Evolutionary conservation across 176 grass and related monocot species (phyloP), one percentile per base, ranked within the genome.

Genomic region (Puccinellia tenuiflora): DNA sequence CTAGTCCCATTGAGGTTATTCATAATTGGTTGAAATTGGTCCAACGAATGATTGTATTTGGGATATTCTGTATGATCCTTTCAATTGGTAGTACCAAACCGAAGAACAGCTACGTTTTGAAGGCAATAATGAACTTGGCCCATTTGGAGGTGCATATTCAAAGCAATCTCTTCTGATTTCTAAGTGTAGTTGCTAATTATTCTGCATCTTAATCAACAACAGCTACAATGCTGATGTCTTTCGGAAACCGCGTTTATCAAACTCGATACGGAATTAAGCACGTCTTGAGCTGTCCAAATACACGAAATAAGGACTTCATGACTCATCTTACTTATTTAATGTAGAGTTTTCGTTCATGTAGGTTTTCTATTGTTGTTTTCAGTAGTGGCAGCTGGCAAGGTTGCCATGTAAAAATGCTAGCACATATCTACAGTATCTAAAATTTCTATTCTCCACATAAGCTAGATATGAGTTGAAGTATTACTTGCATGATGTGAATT

Each of bases 191-290:
- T 40, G 4, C 7, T 34, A 68, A 85, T 51, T 12, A 69, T 81
- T 42, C 69, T 30, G 38, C 39, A 40, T 1, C 9, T n/a, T 79
- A 64, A 63, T 83, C 71, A 78, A 78, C 31, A 40, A 43, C 64
- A 79, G 16, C 54, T 73, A 72, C 73, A 73, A 8, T 64, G 20
- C 76, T 73, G 63, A 79, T 39, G 21, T 66, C 53, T 73, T 52
- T n/a, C 37, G 53, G 12, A 54, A 79, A 50, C 66, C 45, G 65
- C 78, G 54, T 64, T 88, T 55, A 54, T 3, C 53, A 20, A 78
- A 74, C 63, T 78, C 42, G 39, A 83, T 78, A 84, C 30, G 57
- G 76, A 61, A 60, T 20, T n/a, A 80, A 76, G 60, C 48, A 50
- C 16, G 43, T 55, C 76, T 74, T 11, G 21, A 88, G 67, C 69